Conservation (phyloP, 1,284 basidiomycete species). For the Trametes pubescens region DNA sequence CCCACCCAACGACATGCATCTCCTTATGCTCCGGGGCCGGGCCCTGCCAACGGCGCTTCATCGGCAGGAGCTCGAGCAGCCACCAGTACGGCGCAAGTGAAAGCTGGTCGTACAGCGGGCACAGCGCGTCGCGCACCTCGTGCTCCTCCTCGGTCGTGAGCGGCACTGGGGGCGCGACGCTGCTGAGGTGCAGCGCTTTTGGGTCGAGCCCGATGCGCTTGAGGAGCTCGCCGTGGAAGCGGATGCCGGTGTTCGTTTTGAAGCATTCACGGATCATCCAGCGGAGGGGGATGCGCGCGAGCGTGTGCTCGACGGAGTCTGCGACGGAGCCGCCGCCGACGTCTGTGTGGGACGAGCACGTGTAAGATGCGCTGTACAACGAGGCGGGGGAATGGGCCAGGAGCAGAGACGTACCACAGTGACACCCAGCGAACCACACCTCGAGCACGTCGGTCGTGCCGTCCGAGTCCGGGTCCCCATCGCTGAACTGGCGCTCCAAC, state of each 20-base stretch:
- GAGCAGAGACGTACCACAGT: slow-evolving; percentile 52
- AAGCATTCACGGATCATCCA: slow-evolving; percentile 75
- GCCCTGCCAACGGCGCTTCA: slow-evolving; percentile 49
- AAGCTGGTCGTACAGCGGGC: slow-evolving; percentile 62
- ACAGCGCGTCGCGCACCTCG: slow-evolving; percentile 60
- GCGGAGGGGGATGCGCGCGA: slow-evolving; percentile 66
- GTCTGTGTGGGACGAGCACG: slow-evolving; percentile 44
- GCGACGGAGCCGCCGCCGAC: slow-evolving; percentile 61
- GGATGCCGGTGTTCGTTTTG: slow-evolving; percentile 46
- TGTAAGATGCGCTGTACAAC: too few species aligned
- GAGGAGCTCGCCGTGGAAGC: slow-evolving; percentile 51
- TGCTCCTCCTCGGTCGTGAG: slow-evolving; percentile 54
- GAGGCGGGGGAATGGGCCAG: neutral
- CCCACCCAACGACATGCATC: slow-evolving; percentile 43
- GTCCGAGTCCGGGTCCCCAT: slow-evolving; percentile 20
- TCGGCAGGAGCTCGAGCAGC: slow-evolving; percentile 54
- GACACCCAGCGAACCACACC: slow-evolving; percentile 63
- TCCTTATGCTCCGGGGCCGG: slow-evolving; percentile 33
- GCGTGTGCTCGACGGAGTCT: slow-evolving; percentile 58
- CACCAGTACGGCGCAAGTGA: slow-evolving; percentile 56
- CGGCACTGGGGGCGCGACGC: slow-evolving; percentile 2
- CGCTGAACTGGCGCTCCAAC: slow-evolving; percentile 32
- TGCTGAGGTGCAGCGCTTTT: slow-evolving; percentile 43
- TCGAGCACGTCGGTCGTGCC: slow-evolving; percentile 56
- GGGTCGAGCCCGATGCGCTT: slow-evolving; percentile 57